These are phyloP conservation scores for Xylaria bambusicola DNA, from an alignment of 495 filamentous ascomycete species.

Conservation along the genomic window DNA sequence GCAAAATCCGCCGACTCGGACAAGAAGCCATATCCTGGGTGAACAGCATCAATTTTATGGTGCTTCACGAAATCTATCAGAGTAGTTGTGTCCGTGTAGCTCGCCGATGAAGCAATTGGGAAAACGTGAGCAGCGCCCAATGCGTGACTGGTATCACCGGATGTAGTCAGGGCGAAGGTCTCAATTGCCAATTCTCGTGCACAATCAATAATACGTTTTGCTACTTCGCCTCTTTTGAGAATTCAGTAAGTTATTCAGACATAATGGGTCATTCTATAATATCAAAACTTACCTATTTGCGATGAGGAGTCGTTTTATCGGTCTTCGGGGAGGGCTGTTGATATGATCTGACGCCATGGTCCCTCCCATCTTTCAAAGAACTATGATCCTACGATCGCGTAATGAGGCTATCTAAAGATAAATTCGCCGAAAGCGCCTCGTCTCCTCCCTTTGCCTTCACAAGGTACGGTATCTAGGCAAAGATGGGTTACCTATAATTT, in stretches of 20 bases:
- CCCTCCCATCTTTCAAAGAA: neutral
- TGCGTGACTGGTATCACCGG: constrained; percentile 56
- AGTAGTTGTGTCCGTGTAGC: constrained; percentile 53
- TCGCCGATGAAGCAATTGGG: constrained; percentile 48
- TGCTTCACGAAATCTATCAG: constrained; percentile 50
- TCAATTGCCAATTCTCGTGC: constrained; percentile 57
- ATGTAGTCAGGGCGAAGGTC: constrained; percentile 56
- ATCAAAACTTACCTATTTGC: constrained; percentile 53
- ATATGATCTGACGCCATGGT: neutral
- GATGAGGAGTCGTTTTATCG: constrained; percentile 56
- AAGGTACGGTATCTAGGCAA: too few species aligned
- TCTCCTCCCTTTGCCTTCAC: too few species aligned
- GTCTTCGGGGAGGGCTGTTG: constrained; percentile 30
- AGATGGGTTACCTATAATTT: too few species aligned
- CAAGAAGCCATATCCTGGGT: constrained; percentile 66
- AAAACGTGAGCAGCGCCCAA: constrained; percentile 49
- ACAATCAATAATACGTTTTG: constrained; percentile 58
- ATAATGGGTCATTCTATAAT: neutral
- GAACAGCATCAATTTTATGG: constrained; percentile 57
- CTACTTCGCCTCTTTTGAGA: constrained; percentile 60
- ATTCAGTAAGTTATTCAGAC: constrained; percentile 9
- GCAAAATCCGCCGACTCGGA: constrained; percentile 61
- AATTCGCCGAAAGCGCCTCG: too few species aligned
- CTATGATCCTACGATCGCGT: too few species aligned
- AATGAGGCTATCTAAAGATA: too few species aligned